These are phyloP conservation scores for Mycena galopus DNA, from an alignment of 768 basidiomycete species.

Conservation along the genomic window DNA sequence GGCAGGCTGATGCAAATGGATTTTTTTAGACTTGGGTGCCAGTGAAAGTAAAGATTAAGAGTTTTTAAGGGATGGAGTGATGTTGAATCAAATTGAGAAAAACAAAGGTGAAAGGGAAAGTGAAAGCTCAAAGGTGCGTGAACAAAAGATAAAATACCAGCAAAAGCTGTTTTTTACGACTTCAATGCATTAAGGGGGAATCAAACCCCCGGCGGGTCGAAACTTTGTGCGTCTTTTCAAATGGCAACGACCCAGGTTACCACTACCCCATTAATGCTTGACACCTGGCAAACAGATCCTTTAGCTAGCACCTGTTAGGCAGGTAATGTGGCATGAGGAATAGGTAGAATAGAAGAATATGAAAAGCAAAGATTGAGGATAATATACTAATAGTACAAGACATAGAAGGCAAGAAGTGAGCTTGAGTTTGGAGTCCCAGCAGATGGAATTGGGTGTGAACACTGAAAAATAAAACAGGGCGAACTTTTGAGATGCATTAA, in stretches of 20 bases:
- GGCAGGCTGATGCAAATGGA: no score
- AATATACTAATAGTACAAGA: no score
- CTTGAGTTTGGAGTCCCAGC: no score
- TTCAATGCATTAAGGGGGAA: constrained; percentile 28
- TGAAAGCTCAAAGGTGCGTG: no score
- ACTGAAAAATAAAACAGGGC: not conserved
- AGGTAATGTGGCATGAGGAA: not conserved
- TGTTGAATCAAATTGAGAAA: no score
- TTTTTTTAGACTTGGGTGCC: no score
- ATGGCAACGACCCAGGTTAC: constrained; percentile 77
- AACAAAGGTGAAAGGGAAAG: not conserved
- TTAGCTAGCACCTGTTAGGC: not conserved
- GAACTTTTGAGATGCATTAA: not conserved
- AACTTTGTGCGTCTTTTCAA: not conserved
- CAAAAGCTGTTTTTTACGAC: not conserved
- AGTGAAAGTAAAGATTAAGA: no score
- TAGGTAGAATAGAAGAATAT: not conserved
- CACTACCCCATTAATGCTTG: constrained; percentile 73
- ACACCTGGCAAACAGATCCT: no score
- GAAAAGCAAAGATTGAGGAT: not conserved
- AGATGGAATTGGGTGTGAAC: not conserved
- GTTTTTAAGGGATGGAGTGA: no score
- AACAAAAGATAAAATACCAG: no score
- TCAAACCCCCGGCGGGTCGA: constrained; percentile 38
- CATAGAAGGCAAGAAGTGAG: not conserved